These are phyloP conservation scores for Pyrus betulifolia DNA, from an alignment of 306 rosid genomes.

Conservation along the genomic window DNA sequence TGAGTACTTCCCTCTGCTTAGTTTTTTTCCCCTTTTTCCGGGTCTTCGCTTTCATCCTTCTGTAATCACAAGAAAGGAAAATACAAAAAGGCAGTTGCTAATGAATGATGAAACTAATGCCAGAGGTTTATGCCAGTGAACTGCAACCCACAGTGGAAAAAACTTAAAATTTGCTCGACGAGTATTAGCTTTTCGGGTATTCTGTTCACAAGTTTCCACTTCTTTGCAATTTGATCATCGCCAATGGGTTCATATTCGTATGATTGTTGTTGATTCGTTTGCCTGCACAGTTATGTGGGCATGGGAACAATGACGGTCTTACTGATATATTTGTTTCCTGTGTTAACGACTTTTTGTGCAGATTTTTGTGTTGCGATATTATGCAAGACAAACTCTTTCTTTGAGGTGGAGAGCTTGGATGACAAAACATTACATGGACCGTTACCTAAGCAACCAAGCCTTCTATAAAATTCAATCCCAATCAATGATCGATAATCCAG, in stretches of 20 bases:
- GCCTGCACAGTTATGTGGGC: neutral
- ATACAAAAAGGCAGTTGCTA: neutral
- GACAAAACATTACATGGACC: slow-evolving; percentile 93
- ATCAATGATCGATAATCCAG: slow-evolving; percentile 92
- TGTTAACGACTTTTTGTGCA: slow-evolving; percentile 22
- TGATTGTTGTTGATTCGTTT: neutral
- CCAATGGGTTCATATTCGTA: neutral
- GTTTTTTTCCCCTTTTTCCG: neutral
- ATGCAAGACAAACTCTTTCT: slow-evolving; percentile 80
- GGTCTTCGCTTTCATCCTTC: slow-evolving; percentile 22
- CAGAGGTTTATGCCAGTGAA: neutral
- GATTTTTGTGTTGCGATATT: slow-evolving; percentile 89
- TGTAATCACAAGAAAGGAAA: neutral
- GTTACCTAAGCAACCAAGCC: slow-evolving; percentile 68
- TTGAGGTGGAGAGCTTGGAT: slow-evolving; percentile 99
- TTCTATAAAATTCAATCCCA: slow-evolving; percentile 93
- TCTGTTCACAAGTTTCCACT: neutral
- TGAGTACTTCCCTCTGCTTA: slow-evolving; percentile 79
- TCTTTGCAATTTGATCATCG: neutral
- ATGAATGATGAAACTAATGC: neutral
- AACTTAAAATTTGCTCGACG: too few species aligned
- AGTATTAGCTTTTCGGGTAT: too few species aligned
- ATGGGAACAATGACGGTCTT: neutral
- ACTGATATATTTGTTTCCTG: slow-evolving; percentile 18
- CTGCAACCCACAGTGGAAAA: neutral